Evolutionary conservation across 495 filamentous ascomycete species (phyloP).

Genomic region (Bacidia gigantensis): DNA sequence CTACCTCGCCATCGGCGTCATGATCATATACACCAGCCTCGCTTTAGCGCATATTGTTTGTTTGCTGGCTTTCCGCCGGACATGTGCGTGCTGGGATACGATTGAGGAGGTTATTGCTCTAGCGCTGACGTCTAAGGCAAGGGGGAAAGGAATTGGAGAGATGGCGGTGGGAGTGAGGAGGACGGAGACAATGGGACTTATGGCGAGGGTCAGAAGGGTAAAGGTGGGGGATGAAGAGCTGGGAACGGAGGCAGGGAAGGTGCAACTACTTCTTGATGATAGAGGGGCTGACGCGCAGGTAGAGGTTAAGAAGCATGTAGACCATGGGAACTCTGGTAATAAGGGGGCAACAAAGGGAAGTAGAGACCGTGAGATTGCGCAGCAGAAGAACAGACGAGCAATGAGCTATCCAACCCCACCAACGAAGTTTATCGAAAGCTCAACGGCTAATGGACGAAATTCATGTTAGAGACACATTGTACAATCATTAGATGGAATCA

Average conservation of each 20-base stretch:
- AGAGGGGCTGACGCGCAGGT: too few species aligned
- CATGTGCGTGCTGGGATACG: background rate
- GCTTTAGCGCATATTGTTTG: background rate
- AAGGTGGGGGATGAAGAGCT: background rate
- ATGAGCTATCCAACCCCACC: too few species aligned
- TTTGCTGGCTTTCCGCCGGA: background rate
- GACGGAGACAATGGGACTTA: constrained; percentile 3
- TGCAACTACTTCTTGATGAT: constrained; percentile 5
- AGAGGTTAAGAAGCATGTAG: too few species aligned
- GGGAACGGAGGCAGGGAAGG: background rate
- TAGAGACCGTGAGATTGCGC: too few species aligned
- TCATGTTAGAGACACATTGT: too few species aligned
- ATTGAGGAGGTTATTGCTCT: constrained; percentile 7
- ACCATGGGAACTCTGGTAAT: too few species aligned
- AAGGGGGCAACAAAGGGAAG: too few species aligned
- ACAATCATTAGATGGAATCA: too few species aligned
- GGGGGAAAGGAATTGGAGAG: background rate
- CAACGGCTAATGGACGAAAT: too few species aligned
- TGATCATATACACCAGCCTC: constrained; percentile 1
- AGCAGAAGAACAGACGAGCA: too few species aligned
- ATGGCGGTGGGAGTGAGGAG: constrained; percentile 1
- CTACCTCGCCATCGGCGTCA: constrained; percentile 2
- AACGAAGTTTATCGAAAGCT: too few species aligned
- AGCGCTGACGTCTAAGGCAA: background rate
- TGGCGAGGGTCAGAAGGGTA: background rate